Evolutionary conservation across 2,329 filamentous ascomycete species (phyloP).

Genomic region (Hypoxylon sp.): DNA sequence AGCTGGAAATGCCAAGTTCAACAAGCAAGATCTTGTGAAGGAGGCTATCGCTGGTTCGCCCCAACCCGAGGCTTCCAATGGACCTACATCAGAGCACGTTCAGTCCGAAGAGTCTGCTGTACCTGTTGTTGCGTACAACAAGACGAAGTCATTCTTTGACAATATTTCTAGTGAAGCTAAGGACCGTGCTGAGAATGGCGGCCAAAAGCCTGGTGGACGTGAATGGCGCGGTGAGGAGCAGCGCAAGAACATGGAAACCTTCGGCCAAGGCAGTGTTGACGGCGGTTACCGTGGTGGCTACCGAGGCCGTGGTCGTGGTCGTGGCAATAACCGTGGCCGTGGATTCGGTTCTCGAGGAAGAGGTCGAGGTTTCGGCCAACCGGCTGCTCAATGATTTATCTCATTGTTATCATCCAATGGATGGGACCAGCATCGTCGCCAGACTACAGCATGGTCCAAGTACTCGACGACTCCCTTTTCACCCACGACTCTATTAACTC

Average conservation of each 20-base stretch:
- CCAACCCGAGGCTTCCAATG: conserved; percentile 65
- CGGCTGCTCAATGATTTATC: conserved; percentile 43
- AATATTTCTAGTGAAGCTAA: conserved; percentile 96
- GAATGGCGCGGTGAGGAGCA: conserved; percentile 95
- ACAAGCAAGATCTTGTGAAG: conserved; percentile 87
- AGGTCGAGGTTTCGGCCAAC: conserved; percentile 49
- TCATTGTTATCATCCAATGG: conserved; percentile 2
- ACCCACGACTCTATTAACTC: conserved; percentile 15
- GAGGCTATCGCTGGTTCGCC: conserved; percentile 89
- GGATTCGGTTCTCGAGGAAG: conserved; percentile 51
- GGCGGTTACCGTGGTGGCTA: conserved; percentile 81
- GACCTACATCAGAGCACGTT: conserved; percentile 55
- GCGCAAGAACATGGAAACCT: conserved; percentile 96
- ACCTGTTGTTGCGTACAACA: conserved; percentile 79
- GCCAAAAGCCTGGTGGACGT: conserved; percentile 79
- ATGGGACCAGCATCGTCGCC: conserved; percentile 5
- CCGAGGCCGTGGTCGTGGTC: conserved; percentile 83
- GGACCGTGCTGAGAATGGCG: conserved; percentile 82
- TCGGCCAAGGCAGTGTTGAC: conserved; percentile 96
- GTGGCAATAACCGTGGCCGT: conserved; percentile 65
- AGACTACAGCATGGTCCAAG: conserved; percentile 3
- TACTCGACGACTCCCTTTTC: neutral
- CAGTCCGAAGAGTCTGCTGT: conserved; percentile 54
- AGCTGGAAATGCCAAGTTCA: conserved; percentile 88
- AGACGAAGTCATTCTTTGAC: conserved; percentile 92